Conservation (phyloP, 2,329 filamentous ascomycete genomes). For the Cytospora piceae region DNA sequence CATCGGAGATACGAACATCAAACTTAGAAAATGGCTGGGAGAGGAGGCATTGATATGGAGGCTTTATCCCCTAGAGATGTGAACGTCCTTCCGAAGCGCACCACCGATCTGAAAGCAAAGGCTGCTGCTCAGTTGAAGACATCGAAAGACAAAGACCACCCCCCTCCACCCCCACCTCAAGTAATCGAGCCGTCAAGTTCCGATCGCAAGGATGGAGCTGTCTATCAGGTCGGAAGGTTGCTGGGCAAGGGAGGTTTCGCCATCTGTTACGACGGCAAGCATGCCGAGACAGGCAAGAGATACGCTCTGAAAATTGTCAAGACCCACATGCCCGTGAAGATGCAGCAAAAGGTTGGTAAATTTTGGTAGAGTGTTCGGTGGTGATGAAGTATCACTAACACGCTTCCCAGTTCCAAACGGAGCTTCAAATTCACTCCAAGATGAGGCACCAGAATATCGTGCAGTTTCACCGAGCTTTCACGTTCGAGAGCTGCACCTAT, state of each 20-base stretch:
- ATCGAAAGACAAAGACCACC: slow-evolving; percentile 67
- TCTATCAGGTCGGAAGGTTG: slow-evolving; percentile 74
- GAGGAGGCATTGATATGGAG: slow-evolving; percentile 58
- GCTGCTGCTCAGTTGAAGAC: slow-evolving; percentile 57
- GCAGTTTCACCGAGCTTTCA: slow-evolving; percentile 91
- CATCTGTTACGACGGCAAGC: slow-evolving; percentile 75
- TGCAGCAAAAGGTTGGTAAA: slow-evolving; percentile 75
- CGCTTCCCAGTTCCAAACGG: slow-evolving; percentile 66
- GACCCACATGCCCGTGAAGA: slow-evolving; percentile 79
- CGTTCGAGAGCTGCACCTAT: slow-evolving; percentile 86
- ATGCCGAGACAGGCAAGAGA: slow-evolving; percentile 67
- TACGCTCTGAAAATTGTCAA: slow-evolving; percentile 84
- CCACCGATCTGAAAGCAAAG: slow-evolving; percentile 58
- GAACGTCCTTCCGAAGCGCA: slow-evolving; percentile 60
- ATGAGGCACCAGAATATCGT: slow-evolving; percentile 96
- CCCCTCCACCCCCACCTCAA: slow-evolving; percentile 63
- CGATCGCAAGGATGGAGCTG: slow-evolving; percentile 70
- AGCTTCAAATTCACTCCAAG: slow-evolving; percentile 97
- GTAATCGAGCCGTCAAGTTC: slow-evolving; percentile 66
- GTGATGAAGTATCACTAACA: slow-evolving; percentile 20
- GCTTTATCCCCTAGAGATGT: slow-evolving; percentile 67
- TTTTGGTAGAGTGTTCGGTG: background rate
- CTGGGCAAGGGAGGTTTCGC: slow-evolving; percentile 83
- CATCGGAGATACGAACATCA: background rate
- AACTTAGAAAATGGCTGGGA: slow-evolving; percentile 38